A percentile compares a stretch with the other conserved stretches of the same genome.
These are phyloP conservation scores for Metschnikowia proteae DNA, from an alignment of 805 yeast genomes.

Conservation along the genomic window DNA sequence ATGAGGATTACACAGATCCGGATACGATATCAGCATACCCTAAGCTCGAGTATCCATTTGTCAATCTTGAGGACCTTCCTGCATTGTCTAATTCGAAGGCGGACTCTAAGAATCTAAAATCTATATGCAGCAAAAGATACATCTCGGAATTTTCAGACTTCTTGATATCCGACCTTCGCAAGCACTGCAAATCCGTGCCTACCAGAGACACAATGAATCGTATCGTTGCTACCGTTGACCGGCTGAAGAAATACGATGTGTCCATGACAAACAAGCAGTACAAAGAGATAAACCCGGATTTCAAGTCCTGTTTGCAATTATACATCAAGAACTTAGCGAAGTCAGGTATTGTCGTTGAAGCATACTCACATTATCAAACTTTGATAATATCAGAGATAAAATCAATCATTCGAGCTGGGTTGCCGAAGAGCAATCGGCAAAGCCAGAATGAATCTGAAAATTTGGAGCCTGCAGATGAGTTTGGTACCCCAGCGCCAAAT, in stretches of 20 bases:
- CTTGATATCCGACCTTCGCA: conserved; percentile 58
- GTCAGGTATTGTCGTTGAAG: conserved; percentile 57
- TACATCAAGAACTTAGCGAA: conserved; percentile 55
- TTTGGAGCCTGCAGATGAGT: background rate
- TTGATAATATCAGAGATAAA: conserved; percentile 68
- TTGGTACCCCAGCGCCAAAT: conserved; percentile 1
- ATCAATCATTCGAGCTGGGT: conserved; percentile 51
- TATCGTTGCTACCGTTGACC: conserved; percentile 30
- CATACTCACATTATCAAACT: conserved; percentile 65
- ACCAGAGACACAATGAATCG: conserved; percentile 49
- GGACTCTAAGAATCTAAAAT: conserved; percentile 50
- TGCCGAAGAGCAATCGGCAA: conserved; percentile 9
- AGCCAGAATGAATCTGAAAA: background rate
- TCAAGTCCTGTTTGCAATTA: conserved; percentile 42
- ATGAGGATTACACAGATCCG: conserved; percentile 16
- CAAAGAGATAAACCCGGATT: conserved; percentile 33
- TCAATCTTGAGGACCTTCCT: conserved; percentile 43
- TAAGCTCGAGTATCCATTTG: conserved; percentile 28
- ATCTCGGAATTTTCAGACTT: conserved; percentile 52
- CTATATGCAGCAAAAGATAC: conserved; percentile 68
- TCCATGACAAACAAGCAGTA: conserved; percentile 33
- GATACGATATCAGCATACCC: conserved; percentile 20
- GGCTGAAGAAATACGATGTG: conserved; percentile 20
- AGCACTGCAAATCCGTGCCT: conserved; percentile 51
- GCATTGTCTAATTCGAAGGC: conserved; percentile 51